Percentiles rank a stretch among this genome's conserved stretches.
phyloP scores from a whole-genome alignment of 768 basidiomycete genomes.

The Melanogaster broomeanus region DNA sequence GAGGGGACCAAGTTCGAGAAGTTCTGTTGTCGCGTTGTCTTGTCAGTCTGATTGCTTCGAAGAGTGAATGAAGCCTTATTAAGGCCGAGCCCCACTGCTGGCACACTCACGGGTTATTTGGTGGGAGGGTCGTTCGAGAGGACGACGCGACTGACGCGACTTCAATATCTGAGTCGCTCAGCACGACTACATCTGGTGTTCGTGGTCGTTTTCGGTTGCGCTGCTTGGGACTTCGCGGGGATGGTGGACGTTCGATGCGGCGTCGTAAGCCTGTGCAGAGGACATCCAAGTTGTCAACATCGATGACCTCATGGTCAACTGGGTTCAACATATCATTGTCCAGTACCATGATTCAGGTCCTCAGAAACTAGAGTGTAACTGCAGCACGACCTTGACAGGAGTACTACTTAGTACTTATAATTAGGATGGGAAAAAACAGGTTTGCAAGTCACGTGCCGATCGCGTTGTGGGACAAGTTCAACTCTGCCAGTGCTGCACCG shows the following conservation, averaged over 20 bases:
- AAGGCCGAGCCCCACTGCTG: background rate
- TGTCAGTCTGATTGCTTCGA: background rate
- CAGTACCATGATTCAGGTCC: background rate
- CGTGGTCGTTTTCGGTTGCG: constrained; percentile 12
- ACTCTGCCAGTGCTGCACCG: no score
- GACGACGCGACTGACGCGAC: constrained; percentile 4
- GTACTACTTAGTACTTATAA: no score
- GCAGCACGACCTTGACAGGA: no score
- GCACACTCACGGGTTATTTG: constrained; percentile 5
- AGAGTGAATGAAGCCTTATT: background rate
- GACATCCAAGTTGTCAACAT: constrained; percentile 27
- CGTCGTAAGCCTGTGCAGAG: constrained; percentile 18
- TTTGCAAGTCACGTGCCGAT: no score
- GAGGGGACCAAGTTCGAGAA: background rate
- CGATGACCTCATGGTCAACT: constrained; percentile 22
- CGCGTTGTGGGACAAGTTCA: no score
- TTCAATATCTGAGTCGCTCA: constrained; percentile 19
- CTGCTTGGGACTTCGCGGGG: constrained; percentile 6
- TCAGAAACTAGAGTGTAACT: background rate
- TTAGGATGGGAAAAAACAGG: no score
- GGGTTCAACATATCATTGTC: background rate
- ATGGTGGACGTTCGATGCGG: constrained; percentile 13
- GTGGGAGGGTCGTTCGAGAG: constrained; percentile 2
- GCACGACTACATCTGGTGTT: constrained; percentile 8
- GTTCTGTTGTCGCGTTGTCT: background rate